Evolutionary conservation across 108 stramenopile species (phyloP).

Genomic region (Asterionellopsis glacialis): DNA sequence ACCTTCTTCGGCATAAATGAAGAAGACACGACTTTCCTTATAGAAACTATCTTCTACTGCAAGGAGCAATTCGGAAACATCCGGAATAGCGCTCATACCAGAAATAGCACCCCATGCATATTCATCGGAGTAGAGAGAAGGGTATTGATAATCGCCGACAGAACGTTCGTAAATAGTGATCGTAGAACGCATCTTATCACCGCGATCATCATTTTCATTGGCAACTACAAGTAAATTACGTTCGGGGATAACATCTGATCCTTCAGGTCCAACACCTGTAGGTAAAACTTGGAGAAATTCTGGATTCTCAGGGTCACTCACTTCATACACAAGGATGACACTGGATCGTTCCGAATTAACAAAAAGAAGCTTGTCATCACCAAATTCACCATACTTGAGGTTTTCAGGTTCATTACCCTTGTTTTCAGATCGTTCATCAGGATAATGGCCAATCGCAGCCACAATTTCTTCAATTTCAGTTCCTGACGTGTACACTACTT

Average conservation of each 20-base stretch:
- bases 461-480: constrained; percentile 35
- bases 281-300: constrained; percentile 56
- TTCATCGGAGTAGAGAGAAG: no score
- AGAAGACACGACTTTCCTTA: constrained; percentile 47
- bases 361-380: constrained; percentile 32
- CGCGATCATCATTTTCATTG: constrained; percentile 52
- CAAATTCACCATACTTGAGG: constrained; percentile 27
- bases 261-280: constrained; percentile 47
- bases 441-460: constrained; percentile 56
- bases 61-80: constrained; percentile 38
- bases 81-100: constrained; percentile 6
- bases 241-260: constrained; percentile 27
- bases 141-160: constrained; percentile 25
- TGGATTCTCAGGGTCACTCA: constrained; percentile 20
- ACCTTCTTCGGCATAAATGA: constrained; percentile 46
- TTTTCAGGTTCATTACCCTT: constrained; percentile 72
- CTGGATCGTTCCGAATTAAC: constrained; percentile 53
- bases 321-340: constrained; percentile 42
- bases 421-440: constrained; percentile 58
- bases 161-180: constrained; percentile 36
- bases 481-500: constrained; percentile 39
- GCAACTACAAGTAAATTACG: constrained; percentile 46
- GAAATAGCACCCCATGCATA: no score
- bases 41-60: constrained; percentile 58
- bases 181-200: constrained; percentile 31